phyloP scores from a whole-genome alignment of 495 filamentous ascomycete species.

The Xylaria castorea region DNA sequence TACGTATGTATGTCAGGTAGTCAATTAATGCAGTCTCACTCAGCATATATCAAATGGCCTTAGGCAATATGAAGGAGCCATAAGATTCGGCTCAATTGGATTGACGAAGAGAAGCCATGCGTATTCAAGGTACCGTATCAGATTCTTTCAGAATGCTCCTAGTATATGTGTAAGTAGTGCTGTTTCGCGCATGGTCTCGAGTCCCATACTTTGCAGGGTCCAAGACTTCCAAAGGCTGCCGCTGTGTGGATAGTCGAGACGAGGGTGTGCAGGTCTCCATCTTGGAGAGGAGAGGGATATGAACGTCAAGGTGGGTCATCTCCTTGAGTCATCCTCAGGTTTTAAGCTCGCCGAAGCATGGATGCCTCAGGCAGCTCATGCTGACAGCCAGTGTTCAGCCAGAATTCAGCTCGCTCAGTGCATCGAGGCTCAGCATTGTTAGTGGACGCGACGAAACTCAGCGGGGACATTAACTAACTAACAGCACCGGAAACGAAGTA shows the following conservation, averaged over 20 bases:
- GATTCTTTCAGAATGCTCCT: neutral
- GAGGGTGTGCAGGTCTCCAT: neutral
- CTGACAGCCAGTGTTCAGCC: slow-evolving; percentile 15
- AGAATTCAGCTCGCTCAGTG: neutral
- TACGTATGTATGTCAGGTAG: neutral
- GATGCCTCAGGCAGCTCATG: slow-evolving; percentile 25
- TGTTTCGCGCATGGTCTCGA: neutral
- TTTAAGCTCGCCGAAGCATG: slow-evolving; percentile 30
- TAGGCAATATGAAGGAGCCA: neutral
- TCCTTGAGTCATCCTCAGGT: slow-evolving; percentile 21
- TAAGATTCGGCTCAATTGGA: neutral
- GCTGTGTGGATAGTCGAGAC: neutral
- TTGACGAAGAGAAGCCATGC: neutral
- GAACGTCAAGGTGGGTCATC: slow-evolving; percentile 11
- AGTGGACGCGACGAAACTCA: neutral
- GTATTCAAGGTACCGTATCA: neutral
- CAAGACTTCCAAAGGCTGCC: neutral
- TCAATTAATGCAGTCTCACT: slow-evolving; percentile 3
- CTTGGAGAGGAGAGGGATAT: neutral
- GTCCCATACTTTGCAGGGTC: neutral
- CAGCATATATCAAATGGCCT: neutral
- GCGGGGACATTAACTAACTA: slow-evolving; percentile 18
- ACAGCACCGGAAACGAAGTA: slow-evolving; percentile 18
- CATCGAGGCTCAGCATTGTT: slow-evolving; percentile 25
- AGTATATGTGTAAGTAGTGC: neutral